Base-by-base conservation (phyloP, 192 early-diverging fungal species). In the Coemansia sp. region DNA sequence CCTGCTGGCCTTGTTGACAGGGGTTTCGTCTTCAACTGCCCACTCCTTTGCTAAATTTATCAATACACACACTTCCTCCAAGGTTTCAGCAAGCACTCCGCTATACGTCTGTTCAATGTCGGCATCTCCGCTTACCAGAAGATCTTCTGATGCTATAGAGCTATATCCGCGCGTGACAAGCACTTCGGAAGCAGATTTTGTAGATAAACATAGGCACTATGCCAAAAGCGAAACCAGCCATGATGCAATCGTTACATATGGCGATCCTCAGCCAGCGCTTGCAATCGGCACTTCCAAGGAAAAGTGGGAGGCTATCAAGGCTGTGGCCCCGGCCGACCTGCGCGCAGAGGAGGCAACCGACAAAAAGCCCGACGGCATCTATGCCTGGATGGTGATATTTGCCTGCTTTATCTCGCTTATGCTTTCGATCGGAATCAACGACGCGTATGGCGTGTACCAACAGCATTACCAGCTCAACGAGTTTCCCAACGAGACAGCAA, bases 381-480 rank as follows among this genome's bases (percentile, higher is more conserved):
- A 85, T 36, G 83, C 78, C 6, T 85, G 83, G 77, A 63, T 70
- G 58, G 83, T 85, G 11, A 70, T 79, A 9, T 63, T 70, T 52
- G 78, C 83, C 15, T 79, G 78, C 55, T 68, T 80, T 17, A 48
- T 85, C 28, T 79, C 78, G 58, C 68, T 85, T 2, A 80, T 85
- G 78, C 62, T 85, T 12, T 80, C 83, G 3, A 80, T 85, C n/a
- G 83, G 83, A 7, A 77, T 80, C 60, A 85, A 80, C 63, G 78
- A 85, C 41, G 74, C 83, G 4, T 85, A 80, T 45, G 84, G 84
- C 8, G 84, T 85, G 28, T 85, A 75, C 51, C 84, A 85, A 48
- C 79, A 78, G 36, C 76, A 81, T 58, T 85, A 85, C 63, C 78
- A 78, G 58, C 71, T 79, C 41, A 72, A 68, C 22, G 79, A 79